Evolutionary conservation across 441 rosid species (phyloP), one percentile per base, ranked within the genome.

Genomic region (Erodium chrysanthum): DNA sequence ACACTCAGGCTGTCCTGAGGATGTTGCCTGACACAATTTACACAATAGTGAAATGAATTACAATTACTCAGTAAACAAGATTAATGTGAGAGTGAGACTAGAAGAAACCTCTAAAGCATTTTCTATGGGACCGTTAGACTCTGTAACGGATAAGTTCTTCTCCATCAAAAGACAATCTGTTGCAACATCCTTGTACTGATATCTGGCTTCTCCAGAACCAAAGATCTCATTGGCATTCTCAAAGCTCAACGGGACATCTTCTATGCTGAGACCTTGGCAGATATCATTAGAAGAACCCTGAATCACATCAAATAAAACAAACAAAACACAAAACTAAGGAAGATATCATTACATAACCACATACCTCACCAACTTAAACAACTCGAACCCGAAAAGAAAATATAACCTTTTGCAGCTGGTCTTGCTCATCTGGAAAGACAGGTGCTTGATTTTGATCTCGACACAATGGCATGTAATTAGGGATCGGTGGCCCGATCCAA

Each of bases 221-320:
- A 85, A 79, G 11, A 87, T 79, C 66, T 84, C 87, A 42, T 81
- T 83, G 21, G 75, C 80, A 69, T 77, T 79, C 33, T 79, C 89
- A 61, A 83, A 81, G 66, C 71, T 72, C 66, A 85, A 70, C 5
- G 78, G 81, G n/a, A 83, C 78, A 77, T 81, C 81, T 23, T 86
- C 87, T 65, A 86, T 69, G 74, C 77, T 81, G 33, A 86, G 74
- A 71, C 76, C 82, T 71, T 78, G 84, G 42, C 83, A 87, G 56
- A 90, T 72, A 83, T 83, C 81, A 42, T 79, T 86, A 8, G 82
- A 73, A 66, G 74, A 72, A 11, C 40, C 85, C 83, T 77, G 72
- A 63, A 71, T 52, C 59, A 67, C 54, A 69, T 61, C 58, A 44
- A 44, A 44, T 29, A 3, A 29, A 29, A 29, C 3, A 29, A 29